Percentiles rank a stretch among this genome's conserved stretches.
Conservation (phyloP, 768 basidiomycete species). For the Xerocomus spinulosus region DNA sequence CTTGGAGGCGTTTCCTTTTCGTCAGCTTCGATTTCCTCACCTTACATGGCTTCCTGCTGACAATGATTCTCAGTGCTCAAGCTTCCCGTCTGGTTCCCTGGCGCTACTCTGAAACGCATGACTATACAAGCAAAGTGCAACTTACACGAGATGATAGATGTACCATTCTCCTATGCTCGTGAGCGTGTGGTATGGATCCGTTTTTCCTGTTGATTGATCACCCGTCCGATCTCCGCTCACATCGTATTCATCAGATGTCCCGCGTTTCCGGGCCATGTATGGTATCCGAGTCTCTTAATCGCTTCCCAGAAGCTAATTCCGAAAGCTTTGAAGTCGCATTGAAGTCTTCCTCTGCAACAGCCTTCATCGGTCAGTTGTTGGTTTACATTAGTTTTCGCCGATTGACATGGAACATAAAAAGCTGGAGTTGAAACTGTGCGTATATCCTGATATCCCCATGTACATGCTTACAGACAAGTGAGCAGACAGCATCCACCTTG, state of each 20-base stretch:
- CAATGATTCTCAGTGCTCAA: constrained; percentile 22
- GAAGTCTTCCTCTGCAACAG: constrained; percentile 31
- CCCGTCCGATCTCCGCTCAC: not conserved
- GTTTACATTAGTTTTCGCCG: not conserved
- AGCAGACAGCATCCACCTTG: constrained; percentile 32
- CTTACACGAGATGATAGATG: constrained; percentile 26
- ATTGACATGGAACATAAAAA: constrained; percentile 9
- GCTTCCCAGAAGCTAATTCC: constrained; percentile 10
- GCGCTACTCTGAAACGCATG: constrained; percentile 30
- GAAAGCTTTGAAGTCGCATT: constrained; percentile 26
- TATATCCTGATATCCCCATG: not conserved
- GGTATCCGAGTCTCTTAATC: constrained; percentile 29
- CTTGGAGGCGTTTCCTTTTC: constrained; percentile 31
- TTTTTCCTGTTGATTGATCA: not conserved
- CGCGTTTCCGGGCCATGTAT: constrained; percentile 25
- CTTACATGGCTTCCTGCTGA: constrained; percentile 8
- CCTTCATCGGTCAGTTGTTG: constrained; percentile 27
- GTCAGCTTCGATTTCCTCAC: constrained; percentile 19
- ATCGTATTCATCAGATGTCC: constrained; percentile 11
- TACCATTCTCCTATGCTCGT: constrained; percentile 28
- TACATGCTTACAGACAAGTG: constrained; percentile 1
- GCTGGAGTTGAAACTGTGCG: constrained; percentile 31
- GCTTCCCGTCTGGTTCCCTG: constrained; percentile 34
- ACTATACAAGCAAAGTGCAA: constrained; percentile 28
- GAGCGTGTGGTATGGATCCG: constrained; percentile 19